Evolutionary conservation across 805 yeast genomes (phyloP).

Genomic region (Metschnikowia similis): DNA sequence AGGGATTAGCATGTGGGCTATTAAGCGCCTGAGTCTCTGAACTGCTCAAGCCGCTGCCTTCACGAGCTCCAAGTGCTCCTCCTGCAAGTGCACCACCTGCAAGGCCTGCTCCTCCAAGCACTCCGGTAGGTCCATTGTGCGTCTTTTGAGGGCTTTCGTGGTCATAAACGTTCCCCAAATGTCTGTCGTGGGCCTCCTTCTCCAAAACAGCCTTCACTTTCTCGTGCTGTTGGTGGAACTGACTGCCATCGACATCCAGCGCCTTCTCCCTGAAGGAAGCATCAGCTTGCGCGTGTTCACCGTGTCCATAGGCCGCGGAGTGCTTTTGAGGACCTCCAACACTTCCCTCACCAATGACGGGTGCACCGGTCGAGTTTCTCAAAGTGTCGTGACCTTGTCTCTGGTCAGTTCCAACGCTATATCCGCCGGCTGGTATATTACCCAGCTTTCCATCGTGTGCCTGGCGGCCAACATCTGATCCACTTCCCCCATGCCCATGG

Average conservation of each 20-base stretch:
- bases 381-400: not conserved
- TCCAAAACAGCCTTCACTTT: slow-evolving; percentile 3
- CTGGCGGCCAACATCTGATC: slow-evolving; percentile 6
- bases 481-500: slow-evolving; percentile 7
- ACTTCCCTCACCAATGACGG: not conserved
- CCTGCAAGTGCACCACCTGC: not conserved
- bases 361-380: not conserved
- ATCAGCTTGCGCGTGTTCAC: not conserved
- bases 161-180: slow-evolving; percentile 2
- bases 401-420: not conserved
- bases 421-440: slow-evolving; percentile 1
- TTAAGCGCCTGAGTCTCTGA: not conserved
- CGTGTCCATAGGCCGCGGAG: not conserved
- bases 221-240: slow-evolving; percentile 7
- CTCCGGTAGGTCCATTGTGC: not conserved
- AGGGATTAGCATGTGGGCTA: not conserved
- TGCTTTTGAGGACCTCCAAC: not conserved
- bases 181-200: slow-evolving; percentile 1
- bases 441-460: slow-evolving; percentile 11
- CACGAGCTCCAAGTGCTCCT: slow-evolving; percentile 3
- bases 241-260: not conserved
- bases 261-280: slow-evolving; percentile 5
- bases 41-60: slow-evolving; percentile 1
- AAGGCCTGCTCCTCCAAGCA: not conserved
- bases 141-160: not conserved